Base-by-base conservation (phyloP, 2,329 filamentous ascomycete genomes). In the Trichoderma sp. region DNA sequence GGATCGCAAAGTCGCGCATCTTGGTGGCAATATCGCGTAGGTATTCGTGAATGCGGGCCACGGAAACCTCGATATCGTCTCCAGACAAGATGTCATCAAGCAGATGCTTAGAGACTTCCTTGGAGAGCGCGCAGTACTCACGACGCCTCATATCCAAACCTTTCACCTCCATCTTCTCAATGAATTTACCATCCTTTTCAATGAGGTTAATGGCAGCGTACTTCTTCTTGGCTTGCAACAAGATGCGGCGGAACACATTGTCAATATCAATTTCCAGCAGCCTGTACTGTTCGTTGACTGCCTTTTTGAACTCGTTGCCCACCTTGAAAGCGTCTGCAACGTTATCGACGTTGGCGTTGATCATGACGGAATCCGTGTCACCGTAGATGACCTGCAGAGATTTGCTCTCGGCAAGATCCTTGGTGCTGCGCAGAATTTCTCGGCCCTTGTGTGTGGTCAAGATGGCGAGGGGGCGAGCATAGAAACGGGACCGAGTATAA, bases 311-410 rank as follows among this genome's bases (percentile, higher is more conserved):
- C 74, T 98, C 94, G 58, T 94, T 91, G 71, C 96, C 97, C 66
- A 99, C 92, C 79, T 93, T 95, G 76, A 98, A 85, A 2, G 96
- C 96, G 77, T 97, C 94, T 36, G 93, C 90, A 34, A 98, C 92
- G 75, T 93, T 97, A 82, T 98, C 93, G 70, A 96, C 94, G 78
- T 98, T 98, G 74, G 96, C 97, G 79, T 99, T 99, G 85, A 99
- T 98, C 96, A 99, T 99, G 83, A 99, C 96, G 9, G 96, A 99
- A 82, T 99, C 96, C 13, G 96, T 99, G 82, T 99, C 96, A 84
- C 96, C 96, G 77, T 99, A 99, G 74, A 99, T 98, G 80, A 99
- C 96, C 78, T 96, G 93, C 34, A 99, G 88, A 72, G 94, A 91
- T 76, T 93, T 95, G 77, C 90, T 93, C 82, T 99, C 96, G 11